A percentile compares a stretch with the other conserved stretches of the same genome.
phyloP scores from a whole-genome alignment of 2,329 filamentous ascomycete species.

The Nemania sp. region DNA sequence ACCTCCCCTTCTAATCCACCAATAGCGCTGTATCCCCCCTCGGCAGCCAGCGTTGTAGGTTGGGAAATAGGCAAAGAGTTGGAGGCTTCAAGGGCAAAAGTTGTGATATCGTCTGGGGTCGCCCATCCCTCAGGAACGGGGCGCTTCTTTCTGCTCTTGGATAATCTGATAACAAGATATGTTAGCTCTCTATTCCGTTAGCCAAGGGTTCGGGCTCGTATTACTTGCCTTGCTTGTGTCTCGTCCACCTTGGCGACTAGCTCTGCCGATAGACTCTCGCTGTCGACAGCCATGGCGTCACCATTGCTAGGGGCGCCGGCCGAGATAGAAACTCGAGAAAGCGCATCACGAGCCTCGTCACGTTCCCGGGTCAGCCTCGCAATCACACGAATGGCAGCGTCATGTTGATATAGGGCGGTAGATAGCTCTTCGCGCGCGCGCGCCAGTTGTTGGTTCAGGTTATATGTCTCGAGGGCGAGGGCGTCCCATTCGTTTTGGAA shows the following conservation, averaged over 20 bases:
- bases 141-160: conserved; percentile 87
- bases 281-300: conserved; percentile 93
- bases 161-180: conserved; percentile 63
- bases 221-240: conserved; percentile 75
- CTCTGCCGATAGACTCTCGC: conserved; percentile 72
- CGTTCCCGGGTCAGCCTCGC: conserved; percentile 87
- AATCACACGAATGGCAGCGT: conserved; percentile 95
- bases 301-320: conserved; percentile 60
- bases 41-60: conserved; percentile 54
- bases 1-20: conserved; percentile 76
- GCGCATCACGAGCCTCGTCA: conserved; percentile 86
- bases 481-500: conserved; percentile 99
- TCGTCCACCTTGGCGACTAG: conserved; percentile 76
- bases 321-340: conserved; percentile 82
- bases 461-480: conserved; percentile 87
- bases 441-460: conserved; percentile 83
- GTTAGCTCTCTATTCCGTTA: conserved; percentile 26
- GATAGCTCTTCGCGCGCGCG: conserved; percentile 93
- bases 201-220: too few species aligned
- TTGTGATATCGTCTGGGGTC: conserved; percentile 69
- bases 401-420: conserved; percentile 93
- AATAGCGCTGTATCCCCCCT: conserved; percentile 70
- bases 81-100: conserved; percentile 51
- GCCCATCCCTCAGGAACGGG: conserved; percentile 85
- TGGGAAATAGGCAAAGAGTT: conserved; percentile 54